A percentile compares a stretch with the other conserved stretches of the same genome.
phyloP scores from a whole-genome alignment of 2,329 filamentous ascomycete species.

The Fusarium tanahbumbuense region DNA sequence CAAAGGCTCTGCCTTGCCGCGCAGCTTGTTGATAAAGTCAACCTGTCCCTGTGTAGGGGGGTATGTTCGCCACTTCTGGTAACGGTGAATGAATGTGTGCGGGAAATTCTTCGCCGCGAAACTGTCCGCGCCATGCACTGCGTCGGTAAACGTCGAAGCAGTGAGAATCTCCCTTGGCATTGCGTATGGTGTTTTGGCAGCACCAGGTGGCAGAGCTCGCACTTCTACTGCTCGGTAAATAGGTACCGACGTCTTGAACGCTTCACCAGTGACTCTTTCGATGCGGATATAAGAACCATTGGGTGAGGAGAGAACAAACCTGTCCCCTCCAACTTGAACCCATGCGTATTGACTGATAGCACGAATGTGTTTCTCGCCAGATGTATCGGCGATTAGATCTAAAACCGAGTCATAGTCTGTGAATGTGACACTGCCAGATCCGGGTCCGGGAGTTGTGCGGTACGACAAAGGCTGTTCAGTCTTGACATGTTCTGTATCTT shows the following conservation, averaged over 20 bases:
- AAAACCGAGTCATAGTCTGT: constrained; percentile 93
- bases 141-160: constrained; percentile 75
- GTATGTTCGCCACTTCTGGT: constrained; percentile 75
- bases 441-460: constrained; percentile 22
- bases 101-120: constrained; percentile 77
- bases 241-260: constrained; percentile 40
- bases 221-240: constrained; percentile 61
- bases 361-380: constrained; percentile 81
- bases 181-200: constrained; percentile 70
- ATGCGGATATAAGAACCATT: constrained; percentile 71
- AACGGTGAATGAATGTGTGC: constrained; percentile 72
- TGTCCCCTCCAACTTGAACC: constrained; percentile 79
- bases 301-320: constrained; percentile 76
- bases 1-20: constrained; percentile 65
- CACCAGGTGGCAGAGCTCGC: constrained; percentile 57
- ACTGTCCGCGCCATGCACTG: constrained; percentile 86
- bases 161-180: constrained; percentile 75
- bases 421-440: constrained; percentile 71
- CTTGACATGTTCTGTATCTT: constrained; percentile 55
- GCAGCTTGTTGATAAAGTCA: constrained; percentile 74
- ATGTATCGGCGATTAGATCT: constrained; percentile 86
- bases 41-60: constrained; percentile 75
- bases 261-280: constrained; percentile 52
- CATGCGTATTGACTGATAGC: constrained; percentile 80
- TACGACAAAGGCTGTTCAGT: constrained; percentile 28